Conservation (phyloP, 495 filamentous ascomycete species). For the Aspergillus panamensis region DNA sequence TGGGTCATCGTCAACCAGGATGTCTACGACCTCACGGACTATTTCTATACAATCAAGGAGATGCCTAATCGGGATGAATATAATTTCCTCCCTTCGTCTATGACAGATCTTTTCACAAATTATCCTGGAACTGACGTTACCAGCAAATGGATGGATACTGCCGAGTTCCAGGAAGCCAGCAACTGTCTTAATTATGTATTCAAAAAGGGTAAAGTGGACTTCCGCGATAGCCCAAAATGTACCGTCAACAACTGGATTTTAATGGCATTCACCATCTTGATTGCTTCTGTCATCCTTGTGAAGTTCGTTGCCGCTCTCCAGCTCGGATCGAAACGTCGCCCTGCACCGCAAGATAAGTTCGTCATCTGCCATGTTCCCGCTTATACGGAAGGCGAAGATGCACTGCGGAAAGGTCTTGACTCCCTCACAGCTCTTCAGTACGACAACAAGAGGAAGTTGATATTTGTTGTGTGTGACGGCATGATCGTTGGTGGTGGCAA, state of each 20-base stretch:
- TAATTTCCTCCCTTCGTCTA: slow-evolving; percentile 61
- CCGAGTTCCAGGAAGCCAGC: slow-evolving; percentile 52
- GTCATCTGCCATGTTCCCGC: slow-evolving; percentile 98
- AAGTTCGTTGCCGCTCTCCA: slow-evolving; percentile 96
- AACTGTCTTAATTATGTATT: slow-evolving; percentile 83
- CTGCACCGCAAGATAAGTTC: slow-evolving; percentile 92
- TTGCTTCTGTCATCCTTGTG: slow-evolving; percentile 73
- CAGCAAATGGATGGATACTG: slow-evolving; percentile 53
- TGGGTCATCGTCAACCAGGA: slow-evolving; percentile 76
- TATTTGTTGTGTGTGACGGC: slow-evolving; percentile 90
- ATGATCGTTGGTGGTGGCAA: slow-evolving; percentile 97
- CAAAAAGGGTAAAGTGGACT: slow-evolving; percentile 79
- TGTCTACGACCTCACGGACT: slow-evolving; percentile 88
- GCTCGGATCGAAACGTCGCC: slow-evolving; percentile 86
- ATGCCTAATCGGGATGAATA: slow-evolving; percentile 51
- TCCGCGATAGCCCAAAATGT: slow-evolving; percentile 71
- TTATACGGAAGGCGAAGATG: slow-evolving; percentile 97
- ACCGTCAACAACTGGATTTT: slow-evolving; percentile 91
- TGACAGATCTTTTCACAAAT: slow-evolving; percentile 64
- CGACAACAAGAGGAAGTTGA: slow-evolving; percentile 94
- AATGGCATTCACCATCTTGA: slow-evolving; percentile 75
- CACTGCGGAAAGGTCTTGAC: slow-evolving; percentile 85
- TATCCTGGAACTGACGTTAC: slow-evolving; percentile 79
- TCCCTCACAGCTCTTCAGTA: slow-evolving; percentile 92
- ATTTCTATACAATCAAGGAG: slow-evolving; percentile 65